A percentile compares a stretch with the other conserved stretches of the same genome.
These are phyloP conservation scores for Pisolithus orientalis DNA, from an alignment of 768 basidiomycete genomes.

Conservation along the genomic window DNA sequence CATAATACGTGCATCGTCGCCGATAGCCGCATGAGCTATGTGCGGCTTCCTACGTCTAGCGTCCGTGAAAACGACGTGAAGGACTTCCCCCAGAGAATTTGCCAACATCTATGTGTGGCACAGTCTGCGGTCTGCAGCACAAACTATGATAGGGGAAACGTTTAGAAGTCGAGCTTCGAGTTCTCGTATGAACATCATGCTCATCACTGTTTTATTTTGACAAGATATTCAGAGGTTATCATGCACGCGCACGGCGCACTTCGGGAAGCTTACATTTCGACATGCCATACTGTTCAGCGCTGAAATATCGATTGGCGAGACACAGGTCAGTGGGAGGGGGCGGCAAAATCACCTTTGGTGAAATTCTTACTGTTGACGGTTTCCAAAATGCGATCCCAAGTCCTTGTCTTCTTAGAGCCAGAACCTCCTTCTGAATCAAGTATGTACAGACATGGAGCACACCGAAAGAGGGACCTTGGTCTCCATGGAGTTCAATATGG, in stretches of 20 bases:
- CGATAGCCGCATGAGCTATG: slow-evolving; percentile 27
- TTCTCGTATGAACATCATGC: slow-evolving; percentile 31
- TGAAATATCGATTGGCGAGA: background rate
- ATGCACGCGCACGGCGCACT: no score
- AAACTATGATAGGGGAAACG: slow-evolving; percentile 23
- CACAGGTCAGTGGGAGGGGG: background rate
- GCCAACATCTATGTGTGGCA: slow-evolving; percentile 23
- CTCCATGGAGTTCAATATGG: no score
- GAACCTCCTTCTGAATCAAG: background rate
- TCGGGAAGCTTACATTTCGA: background rate
- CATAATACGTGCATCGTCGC: slow-evolving; percentile 13
- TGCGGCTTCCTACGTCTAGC: slow-evolving; percentile 31
- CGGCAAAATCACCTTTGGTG: background rate
- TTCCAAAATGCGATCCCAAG: slow-evolving; percentile 22
- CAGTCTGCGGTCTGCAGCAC: slow-evolving; percentile 30
- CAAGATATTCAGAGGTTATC: no score
- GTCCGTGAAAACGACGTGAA: slow-evolving; percentile 20
- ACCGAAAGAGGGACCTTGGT: no score
- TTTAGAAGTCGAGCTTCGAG: slow-evolving; percentile 26
- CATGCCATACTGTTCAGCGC: background rate
- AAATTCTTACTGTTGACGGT: slow-evolving; percentile 19
- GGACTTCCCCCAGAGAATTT: background rate
- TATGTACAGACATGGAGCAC: no score
- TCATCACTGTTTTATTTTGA: slow-evolving; percentile 21
- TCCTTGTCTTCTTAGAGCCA: slow-evolving; percentile 2